Evolutionary conservation across 768 basidiomycete genomes (phyloP).

Genomic region (Tricholoma flavovirens): DNA sequence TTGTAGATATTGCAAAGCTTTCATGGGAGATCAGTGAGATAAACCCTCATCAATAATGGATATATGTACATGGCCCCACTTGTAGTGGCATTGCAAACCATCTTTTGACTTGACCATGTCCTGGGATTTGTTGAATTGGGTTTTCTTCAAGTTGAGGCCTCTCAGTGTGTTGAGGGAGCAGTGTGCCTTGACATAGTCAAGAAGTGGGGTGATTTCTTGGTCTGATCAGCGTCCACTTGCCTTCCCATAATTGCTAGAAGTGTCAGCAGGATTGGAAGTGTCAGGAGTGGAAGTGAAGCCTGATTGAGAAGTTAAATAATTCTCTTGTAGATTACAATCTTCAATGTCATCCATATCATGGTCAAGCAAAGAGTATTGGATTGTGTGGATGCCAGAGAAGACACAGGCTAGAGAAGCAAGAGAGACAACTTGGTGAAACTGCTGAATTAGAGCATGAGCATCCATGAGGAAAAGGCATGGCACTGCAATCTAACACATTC

Average conservation of each 20-base stretch:
- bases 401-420: not conserved
- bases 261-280: not conserved
- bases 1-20: not conserved
- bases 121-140: not conserved
- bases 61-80: not conserved
- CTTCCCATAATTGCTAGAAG: not conserved
- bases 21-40: not conserved
- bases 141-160: not conserved
- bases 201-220: not conserved
- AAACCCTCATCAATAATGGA: not conserved
- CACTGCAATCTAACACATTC: no score
- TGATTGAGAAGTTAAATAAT: not conserved
- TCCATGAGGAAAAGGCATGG: not conserved
- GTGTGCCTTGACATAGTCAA: not conserved
- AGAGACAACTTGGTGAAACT: not conserved
- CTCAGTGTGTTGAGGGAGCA: not conserved
- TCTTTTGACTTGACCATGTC: not conserved
- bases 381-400: not conserved
- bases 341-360: not conserved
- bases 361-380: not conserved
- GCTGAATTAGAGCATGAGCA: not conserved
- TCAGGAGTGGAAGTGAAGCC: not conserved
- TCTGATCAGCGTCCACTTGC: not conserved
- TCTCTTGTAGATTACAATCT: not conserved
- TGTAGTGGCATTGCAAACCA: not conserved